Conservation (phyloP, 2,329 filamentous ascomycete species). For the Aureobasidium sp. region DNA sequence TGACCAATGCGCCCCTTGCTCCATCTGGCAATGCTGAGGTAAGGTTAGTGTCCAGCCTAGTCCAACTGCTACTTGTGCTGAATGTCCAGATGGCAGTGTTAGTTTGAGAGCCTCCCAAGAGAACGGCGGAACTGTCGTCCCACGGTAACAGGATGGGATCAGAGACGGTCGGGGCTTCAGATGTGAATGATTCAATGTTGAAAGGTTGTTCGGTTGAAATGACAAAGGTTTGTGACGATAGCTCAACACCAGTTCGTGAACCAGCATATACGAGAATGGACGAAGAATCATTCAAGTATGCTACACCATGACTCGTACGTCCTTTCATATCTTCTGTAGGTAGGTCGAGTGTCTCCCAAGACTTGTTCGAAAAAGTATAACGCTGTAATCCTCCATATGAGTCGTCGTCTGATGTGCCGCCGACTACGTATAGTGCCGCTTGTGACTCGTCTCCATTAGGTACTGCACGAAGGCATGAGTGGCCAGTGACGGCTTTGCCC, state of each 20-base stretch:
- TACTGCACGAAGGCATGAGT: slow-evolving; percentile 64
- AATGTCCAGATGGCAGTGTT: slow-evolving; percentile 69
- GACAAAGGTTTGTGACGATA: slow-evolving; percentile 67
- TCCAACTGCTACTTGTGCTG: slow-evolving; percentile 55
- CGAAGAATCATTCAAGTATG: slow-evolving; percentile 61
- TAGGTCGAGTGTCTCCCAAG: slow-evolving; percentile 50
- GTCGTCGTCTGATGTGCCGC: slow-evolving; percentile 51
- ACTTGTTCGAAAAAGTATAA: slow-evolving; percentile 48
- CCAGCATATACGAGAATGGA: slow-evolving; percentile 77
- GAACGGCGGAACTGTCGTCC: slow-evolving; percentile 59
- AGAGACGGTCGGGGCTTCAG: slow-evolving; percentile 52
- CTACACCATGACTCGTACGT: slow-evolving; percentile 64
- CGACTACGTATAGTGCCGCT: slow-evolving; percentile 69
- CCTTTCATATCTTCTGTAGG: slow-evolving; percentile 52
- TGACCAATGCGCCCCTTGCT: slow-evolving; percentile 51
- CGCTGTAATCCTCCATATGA: slow-evolving; percentile 68
- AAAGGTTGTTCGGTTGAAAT: slow-evolving; percentile 60
- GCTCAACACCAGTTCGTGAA: slow-evolving; percentile 49
- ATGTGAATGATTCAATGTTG: slow-evolving; percentile 48
- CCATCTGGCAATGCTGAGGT: slow-evolving; percentile 31
- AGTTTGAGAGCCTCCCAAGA: slow-evolving; percentile 62
- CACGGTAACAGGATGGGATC: slow-evolving; percentile 67
- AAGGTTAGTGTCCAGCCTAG: slow-evolving; percentile 56
- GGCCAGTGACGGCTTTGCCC: slow-evolving; percentile 64
- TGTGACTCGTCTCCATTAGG: slow-evolving; percentile 47